Conservation (phyloP, 176 grass and related monocot species). For the Carex parvula region DNA sequence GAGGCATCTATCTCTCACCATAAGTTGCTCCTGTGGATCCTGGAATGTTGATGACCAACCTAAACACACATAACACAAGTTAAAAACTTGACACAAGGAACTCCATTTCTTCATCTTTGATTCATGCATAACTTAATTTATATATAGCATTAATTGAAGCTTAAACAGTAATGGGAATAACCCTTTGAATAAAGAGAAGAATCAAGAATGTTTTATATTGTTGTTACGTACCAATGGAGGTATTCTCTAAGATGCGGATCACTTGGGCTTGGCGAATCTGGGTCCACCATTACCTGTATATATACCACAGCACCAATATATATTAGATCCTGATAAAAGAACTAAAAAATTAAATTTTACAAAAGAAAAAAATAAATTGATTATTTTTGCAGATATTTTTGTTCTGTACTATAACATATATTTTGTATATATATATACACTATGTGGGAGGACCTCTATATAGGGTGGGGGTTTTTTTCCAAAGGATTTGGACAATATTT, state of each 20-base stretch:
- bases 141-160: neutral
- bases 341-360: neutral
- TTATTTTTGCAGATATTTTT: neutral
- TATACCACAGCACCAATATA: neutral
- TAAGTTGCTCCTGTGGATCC: slow-evolving; percentile 50
- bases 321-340: neutral
- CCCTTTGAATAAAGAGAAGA: neutral
- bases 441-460: neutral
- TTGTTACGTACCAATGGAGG: slow-evolving; percentile 62
- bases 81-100: slow-evolving; percentile 5
- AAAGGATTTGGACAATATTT: too few relatives aligned
- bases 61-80: slow-evolving; percentile 17
- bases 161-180: neutral
- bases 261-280: slow-evolving; percentile 79
- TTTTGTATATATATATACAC: neutral
- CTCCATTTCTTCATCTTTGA: neutral
- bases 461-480: too few relatives aligned
- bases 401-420: neutral
- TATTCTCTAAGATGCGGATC: slow-evolving; percentile 59
- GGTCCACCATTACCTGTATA: slow-evolving; percentile 65
- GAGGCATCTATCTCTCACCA: slow-evolving; percentile 26
- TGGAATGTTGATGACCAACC: slow-evolving; percentile 69
- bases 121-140: neutral
- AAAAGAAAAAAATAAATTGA: neutral
- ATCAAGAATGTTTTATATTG: neutral